A percentile compares a stretch with the other conserved stretches of the same genome.
Conservation (phyloP, 2,329 filamentous ascomycete genomes). For the Alternaria brassicicola region DNA sequence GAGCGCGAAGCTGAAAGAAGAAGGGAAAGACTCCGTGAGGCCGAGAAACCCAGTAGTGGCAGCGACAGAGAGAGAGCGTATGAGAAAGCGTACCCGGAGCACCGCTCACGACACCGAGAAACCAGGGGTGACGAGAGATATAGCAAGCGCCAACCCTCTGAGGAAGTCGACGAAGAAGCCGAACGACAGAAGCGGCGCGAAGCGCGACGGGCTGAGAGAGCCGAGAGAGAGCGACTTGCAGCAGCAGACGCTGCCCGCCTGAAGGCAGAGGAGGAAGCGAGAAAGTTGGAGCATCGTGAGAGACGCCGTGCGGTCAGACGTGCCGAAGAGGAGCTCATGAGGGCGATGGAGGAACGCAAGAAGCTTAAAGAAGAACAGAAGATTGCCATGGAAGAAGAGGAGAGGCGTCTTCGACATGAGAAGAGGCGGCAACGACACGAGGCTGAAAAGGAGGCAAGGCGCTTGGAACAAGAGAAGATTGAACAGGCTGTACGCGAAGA, state of each 20-base stretch:
- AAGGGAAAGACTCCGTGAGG: constrained; percentile 28
- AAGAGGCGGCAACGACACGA: constrained; percentile 33
- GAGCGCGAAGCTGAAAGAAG: constrained; percentile 34
- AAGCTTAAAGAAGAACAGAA: constrained; percentile 30
- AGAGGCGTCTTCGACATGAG: constrained; percentile 36
- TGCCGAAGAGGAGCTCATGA: constrained; percentile 29
- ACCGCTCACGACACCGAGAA: constrained; percentile 37
- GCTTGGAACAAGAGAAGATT: constrained; percentile 18
- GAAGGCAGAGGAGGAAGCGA: constrained; percentile 32
- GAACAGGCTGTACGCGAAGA: constrained; percentile 27
- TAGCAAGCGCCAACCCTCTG: constrained; percentile 34
- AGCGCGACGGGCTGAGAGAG: constrained; percentile 36
- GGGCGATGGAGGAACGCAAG: constrained; percentile 28
- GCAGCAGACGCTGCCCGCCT: constrained; percentile 34
- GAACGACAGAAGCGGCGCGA: constrained; percentile 39
- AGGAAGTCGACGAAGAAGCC: constrained; percentile 35
- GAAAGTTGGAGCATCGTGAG: constrained; percentile 35
- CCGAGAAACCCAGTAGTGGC: constrained; percentile 29
- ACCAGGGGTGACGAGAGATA: constrained; percentile 35
- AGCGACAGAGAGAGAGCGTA: constrained; percentile 33
- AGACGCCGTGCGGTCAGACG: constrained; percentile 33
- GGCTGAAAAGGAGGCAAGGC: constrained; percentile 32
- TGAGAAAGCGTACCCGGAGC: constrained; percentile 38
- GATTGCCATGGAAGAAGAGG: constrained; percentile 35
- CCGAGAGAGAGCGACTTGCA: constrained; percentile 35